phyloP scores from a whole-genome alignment of 2,329 filamentous ascomycete species.

The Sclerotinia subarctica region DNA sequence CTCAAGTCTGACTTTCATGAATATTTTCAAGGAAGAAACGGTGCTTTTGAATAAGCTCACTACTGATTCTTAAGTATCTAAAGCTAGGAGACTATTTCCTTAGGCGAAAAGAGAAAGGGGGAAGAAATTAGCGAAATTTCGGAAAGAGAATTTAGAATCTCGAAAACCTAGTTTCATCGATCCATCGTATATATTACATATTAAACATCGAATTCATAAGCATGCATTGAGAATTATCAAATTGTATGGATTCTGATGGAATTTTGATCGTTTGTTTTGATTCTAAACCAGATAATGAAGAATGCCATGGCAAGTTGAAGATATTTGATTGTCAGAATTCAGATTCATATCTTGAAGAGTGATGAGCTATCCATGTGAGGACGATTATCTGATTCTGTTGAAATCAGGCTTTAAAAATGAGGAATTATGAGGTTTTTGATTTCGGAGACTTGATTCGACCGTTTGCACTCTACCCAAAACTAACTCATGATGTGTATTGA shows the following conservation, averaged over 20 bases:
- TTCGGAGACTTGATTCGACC: no score
- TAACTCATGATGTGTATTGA: neutral
- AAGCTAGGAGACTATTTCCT: no score
- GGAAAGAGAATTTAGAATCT: neutral
- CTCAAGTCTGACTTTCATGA: neutral
- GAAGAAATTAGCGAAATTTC: no score
- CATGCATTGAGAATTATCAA: neutral
- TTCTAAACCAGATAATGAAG: neutral
- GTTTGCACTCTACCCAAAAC: neutral
- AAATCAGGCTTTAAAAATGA: no score
- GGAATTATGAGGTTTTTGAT: no score
- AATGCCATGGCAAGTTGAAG: neutral
- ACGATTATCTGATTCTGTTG: neutral
- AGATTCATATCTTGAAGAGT: neutral
- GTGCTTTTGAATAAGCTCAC: neutral
- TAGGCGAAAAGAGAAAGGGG: no score
- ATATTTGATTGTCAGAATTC: neutral
- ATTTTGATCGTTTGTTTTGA: neutral
- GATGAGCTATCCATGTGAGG: neutral
- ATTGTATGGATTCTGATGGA: neutral
- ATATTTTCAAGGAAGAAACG: neutral
- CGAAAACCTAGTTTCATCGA: neutral
- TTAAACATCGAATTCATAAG: no score
- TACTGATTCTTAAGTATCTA: neutral
- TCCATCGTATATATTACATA: neutral